Percentiles rank a stretch among this genome's conserved stretches.
These are phyloP conservation scores for Podospora australis DNA, from an alignment of 495 filamentous ascomycete genomes.

Conservation along the genomic window DNA sequence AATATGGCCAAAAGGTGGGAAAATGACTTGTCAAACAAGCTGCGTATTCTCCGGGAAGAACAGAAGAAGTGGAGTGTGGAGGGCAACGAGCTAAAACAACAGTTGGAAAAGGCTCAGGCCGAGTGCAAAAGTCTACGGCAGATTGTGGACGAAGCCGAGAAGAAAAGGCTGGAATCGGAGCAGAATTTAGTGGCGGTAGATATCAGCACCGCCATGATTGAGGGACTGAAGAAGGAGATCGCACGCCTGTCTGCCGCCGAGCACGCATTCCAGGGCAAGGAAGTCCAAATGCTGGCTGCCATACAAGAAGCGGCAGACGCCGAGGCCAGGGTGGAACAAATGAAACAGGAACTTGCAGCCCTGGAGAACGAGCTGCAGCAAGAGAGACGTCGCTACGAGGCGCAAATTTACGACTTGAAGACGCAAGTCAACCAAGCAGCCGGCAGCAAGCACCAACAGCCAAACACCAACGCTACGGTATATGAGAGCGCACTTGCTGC, in stretches of 20 bases:
- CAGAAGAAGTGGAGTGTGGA: slow-evolving; percentile 58
- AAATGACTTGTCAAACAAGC: slow-evolving; percentile 52
- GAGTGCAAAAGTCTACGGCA: slow-evolving; percentile 52
- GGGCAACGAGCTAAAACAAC: slow-evolving; percentile 43
- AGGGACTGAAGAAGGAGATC: slow-evolving; percentile 50
- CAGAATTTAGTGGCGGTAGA: slow-evolving; percentile 55
- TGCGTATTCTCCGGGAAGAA: slow-evolving; percentile 56
- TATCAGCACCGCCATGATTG: slow-evolving; percentile 52
- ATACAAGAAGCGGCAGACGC: slow-evolving; percentile 47
- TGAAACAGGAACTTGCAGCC: slow-evolving; percentile 45
- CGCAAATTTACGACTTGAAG: slow-evolving; percentile 36
- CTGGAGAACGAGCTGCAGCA: slow-evolving; percentile 46
- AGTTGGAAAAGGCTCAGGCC: slow-evolving; percentile 43
- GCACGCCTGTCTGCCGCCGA: slow-evolving; percentile 50
- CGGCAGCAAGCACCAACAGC: slow-evolving; percentile 35
- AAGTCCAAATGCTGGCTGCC: slow-evolving; percentile 45
- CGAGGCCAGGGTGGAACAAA: slow-evolving; percentile 43
- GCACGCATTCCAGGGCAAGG: slow-evolving; percentile 51
- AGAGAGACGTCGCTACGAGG: slow-evolving; percentile 36
- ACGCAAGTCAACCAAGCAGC: slow-evolving; percentile 37
- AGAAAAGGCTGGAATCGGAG: slow-evolving; percentile 49
- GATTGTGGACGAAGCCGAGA: slow-evolving; percentile 55
- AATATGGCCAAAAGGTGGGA: slow-evolving; percentile 67
- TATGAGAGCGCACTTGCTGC: slow-evolving; percentile 31
- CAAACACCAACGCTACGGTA: slow-evolving; percentile 28